Evolutionary conservation across 805 yeast genomes (phyloP).

Genomic region (Cyberlindnera bimundalis): DNA sequence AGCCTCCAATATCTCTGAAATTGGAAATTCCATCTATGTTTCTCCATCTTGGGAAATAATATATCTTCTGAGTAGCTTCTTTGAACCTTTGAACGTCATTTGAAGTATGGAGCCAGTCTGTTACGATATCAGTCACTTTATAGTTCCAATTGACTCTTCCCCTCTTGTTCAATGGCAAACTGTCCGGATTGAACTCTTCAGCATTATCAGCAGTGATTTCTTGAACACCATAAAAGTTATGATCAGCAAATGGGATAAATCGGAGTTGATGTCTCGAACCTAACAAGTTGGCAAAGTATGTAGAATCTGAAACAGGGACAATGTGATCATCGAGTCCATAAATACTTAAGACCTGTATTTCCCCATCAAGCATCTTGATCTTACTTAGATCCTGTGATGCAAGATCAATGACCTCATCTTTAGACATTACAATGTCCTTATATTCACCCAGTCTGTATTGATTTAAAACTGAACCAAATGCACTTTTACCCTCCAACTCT

Average conservation of each 20-base stretch:
- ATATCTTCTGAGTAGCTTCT: slow-evolving; percentile 33
- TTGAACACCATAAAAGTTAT: slow-evolving; percentile 63
- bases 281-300: slow-evolving; percentile 54
- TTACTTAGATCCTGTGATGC: slow-evolving; percentile 43
- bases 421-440: slow-evolving; percentile 40
- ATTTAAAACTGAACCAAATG: slow-evolving; percentile 32
- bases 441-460: slow-evolving; percentile 52
- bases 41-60: slow-evolving; percentile 54
- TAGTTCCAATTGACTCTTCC: slow-evolving; percentile 56
- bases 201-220: slow-evolving; percentile 34
- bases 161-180: slow-evolving; percentile 42
- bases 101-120: slow-evolving; percentile 44
- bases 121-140: slow-evolving; percentile 46
- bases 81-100: slow-evolving; percentile 54
- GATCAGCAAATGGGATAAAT: slow-evolving; percentile 70
- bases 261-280: slow-evolving; percentile 52
- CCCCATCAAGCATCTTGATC: slow-evolving; percentile 40
- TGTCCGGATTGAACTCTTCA: slow-evolving; percentile 31
- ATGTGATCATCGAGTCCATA: slow-evolving; percentile 69
- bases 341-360: slow-evolving; percentile 56
- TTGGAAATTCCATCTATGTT: slow-evolving; percentile 64
- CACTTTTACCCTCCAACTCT: slow-evolving; percentile 6
- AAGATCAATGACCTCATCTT: slow-evolving; percentile 48
- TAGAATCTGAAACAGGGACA: slow-evolving; percentile 62
- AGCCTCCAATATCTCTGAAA: slow-evolving; percentile 82